Percentiles rank a stretch among this genome's conserved stretches.
Evolutionary conservation across 2,329 filamentous ascomycete genomes (phyloP).

Genomic region (Colletotrichum higginsianum): DNA sequence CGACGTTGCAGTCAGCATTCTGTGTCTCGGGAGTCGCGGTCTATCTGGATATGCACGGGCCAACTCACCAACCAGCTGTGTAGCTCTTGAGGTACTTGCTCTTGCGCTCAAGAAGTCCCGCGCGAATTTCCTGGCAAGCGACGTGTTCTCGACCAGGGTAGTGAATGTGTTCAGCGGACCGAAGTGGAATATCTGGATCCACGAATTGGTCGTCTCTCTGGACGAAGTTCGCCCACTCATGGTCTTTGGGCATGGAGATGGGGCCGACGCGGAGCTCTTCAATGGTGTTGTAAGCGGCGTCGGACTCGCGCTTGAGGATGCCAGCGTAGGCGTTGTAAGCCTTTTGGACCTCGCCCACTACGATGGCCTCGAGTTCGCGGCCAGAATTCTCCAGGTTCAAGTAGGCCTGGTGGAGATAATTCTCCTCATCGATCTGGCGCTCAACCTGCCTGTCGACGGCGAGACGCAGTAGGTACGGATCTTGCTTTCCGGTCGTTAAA

Average conservation of each 20-base stretch:
- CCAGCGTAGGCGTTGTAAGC: constrained; percentile 95
- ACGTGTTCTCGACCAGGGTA: constrained; percentile 93
- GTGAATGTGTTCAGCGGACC: constrained; percentile 84
- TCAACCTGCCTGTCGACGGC: constrained; percentile 92
- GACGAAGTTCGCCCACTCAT: constrained; percentile 91
- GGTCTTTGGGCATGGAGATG: constrained; percentile 92
- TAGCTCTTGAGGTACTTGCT: constrained; percentile 99
- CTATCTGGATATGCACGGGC: background rate
- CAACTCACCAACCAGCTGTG: constrained; percentile 87
- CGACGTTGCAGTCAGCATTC: background rate
- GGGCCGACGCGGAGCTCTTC: constrained; percentile 88
- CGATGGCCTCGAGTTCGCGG: constrained; percentile 94
- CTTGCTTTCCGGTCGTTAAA: constrained; percentile 85
- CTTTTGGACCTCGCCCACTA: constrained; percentile 98
- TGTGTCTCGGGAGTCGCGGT: constrained; percentile 43
- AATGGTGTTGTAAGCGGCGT: constrained; percentile 82
- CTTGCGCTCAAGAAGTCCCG: constrained; percentile 94
- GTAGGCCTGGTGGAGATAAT: constrained; percentile 95
- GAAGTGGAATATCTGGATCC: constrained; percentile 84
- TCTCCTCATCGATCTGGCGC: constrained; percentile 95
- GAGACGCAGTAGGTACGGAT: constrained; percentile 90
- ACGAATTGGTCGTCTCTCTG: constrained; percentile 87
- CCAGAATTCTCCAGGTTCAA: constrained; percentile 95
- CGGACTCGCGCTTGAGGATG: constrained; percentile 92
- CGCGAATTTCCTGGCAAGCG: constrained; percentile 85